Conservation (phyloP, 371 early-diverging fungal species). For the Zopfochytrium polystomum region DNA sequence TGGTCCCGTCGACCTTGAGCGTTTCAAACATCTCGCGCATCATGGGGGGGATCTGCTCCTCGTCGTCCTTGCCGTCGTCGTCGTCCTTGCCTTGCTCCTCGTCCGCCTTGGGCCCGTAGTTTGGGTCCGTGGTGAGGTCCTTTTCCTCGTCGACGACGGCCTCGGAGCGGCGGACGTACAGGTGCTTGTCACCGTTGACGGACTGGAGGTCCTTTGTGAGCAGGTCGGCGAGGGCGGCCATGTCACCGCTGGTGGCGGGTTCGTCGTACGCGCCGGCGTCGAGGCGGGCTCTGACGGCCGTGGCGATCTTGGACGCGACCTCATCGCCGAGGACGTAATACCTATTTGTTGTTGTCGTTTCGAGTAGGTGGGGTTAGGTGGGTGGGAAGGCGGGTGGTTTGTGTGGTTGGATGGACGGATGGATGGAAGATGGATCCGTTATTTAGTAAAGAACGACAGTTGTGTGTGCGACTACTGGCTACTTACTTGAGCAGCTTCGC, state of each 20-base stretch:
- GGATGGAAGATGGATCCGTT: neutral
- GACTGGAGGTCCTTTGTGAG: slow-evolving; percentile 12
- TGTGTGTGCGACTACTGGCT: too few relatives aligned
- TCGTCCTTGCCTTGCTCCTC: neutral
- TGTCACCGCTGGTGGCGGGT: neutral
- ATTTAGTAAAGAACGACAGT: too few relatives aligned
- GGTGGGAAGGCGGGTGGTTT: neutral
- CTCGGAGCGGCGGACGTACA: slow-evolving; percentile 8
- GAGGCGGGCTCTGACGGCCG: neutral
- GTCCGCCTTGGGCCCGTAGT: neutral
- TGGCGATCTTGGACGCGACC: neutral
- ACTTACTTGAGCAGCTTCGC: too few relatives aligned
- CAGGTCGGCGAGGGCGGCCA: slow-evolving; percentile 9
- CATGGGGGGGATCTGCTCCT: neutral
- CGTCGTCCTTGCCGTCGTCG: neutral
- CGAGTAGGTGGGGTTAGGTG: neutral
- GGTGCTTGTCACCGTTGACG: slow-evolving; percentile 21
- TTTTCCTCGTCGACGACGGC: too few relatives aligned
- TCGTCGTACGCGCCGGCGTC: neutral
- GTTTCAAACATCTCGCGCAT: neutral
- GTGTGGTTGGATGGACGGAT: neutral
- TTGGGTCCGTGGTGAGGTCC: too few relatives aligned
- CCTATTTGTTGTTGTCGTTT: neutral
- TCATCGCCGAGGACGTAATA: slow-evolving; percentile 13
- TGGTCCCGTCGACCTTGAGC: slow-evolving; percentile 2